Percentiles rank a stretch among this genome's conserved stretches.
These are phyloP conservation scores for Suillus weaverae DNA, from an alignment of 768 basidiomycete species.

Conservation along the genomic window DNA sequence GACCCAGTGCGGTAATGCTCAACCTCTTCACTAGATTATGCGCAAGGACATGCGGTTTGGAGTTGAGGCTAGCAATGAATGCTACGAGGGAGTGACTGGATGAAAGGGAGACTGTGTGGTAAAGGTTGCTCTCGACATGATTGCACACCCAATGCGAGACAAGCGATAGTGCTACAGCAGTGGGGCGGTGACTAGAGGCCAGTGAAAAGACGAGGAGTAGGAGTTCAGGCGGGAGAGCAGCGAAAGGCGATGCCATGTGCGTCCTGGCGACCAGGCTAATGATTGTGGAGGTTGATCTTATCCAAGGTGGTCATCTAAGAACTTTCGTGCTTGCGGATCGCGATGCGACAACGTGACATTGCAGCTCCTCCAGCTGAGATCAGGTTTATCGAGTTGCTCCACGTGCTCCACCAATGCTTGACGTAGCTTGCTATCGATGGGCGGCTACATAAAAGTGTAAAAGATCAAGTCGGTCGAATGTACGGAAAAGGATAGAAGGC, in stretches of 20 bases:
- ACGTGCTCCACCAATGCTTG: background rate
- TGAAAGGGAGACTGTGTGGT: constrained; percentile 38
- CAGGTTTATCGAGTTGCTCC: background rate
- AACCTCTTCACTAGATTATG: constrained; percentile 30
- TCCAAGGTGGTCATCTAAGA: background rate
- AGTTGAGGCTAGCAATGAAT: constrained; percentile 28
- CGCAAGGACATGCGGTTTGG: constrained; percentile 26
- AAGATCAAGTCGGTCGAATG: background rate
- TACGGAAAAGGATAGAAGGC: background rate
- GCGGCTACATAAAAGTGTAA: background rate
- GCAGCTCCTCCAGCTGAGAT: background rate
- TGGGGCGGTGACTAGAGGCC: constrained; percentile 30
- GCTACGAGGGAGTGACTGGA: constrained; percentile 30
- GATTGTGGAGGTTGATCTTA: background rate
- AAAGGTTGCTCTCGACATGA: constrained; percentile 37
- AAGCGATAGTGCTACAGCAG: constrained; percentile 34
- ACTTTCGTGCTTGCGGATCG: background rate
- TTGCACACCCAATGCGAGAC: constrained; percentile 35
- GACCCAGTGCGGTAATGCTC: constrained; percentile 37
- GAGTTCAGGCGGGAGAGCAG: constrained; percentile 34
- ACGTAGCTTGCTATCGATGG: background rate
- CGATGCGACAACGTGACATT: background rate
- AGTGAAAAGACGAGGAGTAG: constrained; percentile 37
- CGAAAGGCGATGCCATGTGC: constrained; percentile 12
- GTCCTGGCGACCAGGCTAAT: background rate